Evolutionary conservation across 768 basidiomycete species (phyloP).

Genomic region (Lentinula guzmanii): DNA sequence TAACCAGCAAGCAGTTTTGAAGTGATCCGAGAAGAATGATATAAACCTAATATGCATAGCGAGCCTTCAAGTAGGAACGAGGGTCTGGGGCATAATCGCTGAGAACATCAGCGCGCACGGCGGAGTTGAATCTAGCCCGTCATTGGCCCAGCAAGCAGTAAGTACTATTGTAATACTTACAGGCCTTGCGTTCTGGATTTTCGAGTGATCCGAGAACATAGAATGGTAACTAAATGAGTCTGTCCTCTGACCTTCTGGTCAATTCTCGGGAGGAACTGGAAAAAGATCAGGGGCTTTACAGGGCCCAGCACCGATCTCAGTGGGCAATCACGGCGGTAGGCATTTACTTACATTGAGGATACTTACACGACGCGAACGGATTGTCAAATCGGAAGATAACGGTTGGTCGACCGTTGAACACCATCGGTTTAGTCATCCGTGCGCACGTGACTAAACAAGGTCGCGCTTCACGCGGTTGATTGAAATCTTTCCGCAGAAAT

Average conservation of each 20-base stretch:
- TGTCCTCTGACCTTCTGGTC: neutral
- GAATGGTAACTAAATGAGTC: neutral
- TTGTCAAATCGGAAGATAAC: too few relatives aligned
- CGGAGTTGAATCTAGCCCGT: neutral
- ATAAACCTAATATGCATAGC: too few relatives aligned
- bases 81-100: too few relatives aligned
- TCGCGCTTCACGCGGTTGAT: neutral
- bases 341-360: neutral
- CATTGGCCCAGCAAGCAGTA: too few relatives aligned
- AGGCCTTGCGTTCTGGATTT: too few relatives aligned
- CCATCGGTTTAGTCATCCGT: neutral
- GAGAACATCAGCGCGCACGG: neutral
- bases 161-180: too few relatives aligned
- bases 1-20: neutral
- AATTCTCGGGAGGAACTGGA: neutral
- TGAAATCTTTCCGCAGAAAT: neutral
- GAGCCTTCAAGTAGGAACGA: too few relatives aligned
- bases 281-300: neutral
- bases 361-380: neutral
- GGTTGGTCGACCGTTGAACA: too few relatives aligned
- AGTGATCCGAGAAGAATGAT: neutral
- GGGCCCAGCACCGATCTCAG: neutral
- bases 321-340: neutral
- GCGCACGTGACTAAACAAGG: neutral
- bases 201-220: neutral